Evolutionary conservation across 345 rosid species (phyloP), one percentile per base, ranked within the genome.

Genomic region (Ailanthus altissimus): DNA sequence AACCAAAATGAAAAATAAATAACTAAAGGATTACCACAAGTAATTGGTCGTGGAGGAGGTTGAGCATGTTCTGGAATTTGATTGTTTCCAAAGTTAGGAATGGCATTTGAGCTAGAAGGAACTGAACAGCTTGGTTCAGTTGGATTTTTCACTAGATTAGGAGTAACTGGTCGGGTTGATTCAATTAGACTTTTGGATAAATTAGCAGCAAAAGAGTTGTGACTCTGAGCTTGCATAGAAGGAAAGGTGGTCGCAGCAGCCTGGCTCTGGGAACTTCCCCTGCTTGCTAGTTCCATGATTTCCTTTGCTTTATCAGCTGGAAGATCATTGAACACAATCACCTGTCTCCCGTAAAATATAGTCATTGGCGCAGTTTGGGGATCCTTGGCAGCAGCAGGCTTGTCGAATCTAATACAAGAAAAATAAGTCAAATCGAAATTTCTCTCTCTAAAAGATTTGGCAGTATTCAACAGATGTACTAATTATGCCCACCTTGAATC

Each of bases 241-340:
- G 88, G 60, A 51, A 36, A 78, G 50, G 67, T 74, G 67, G 51
- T 36, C 2, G 38, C n/a, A 10, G 83, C 75, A 49, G 77, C 67
- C 71, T 68, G 74, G 78, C 45, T 79, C 70, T 57, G 87, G 49
- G 83, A 68, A 81, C 85, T 77, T 64, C 88, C 91, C 75, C 77
- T 80, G 85, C 85, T 80, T 0, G 94, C 97, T 57, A 95, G 74
- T 75, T 61, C 72, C 90, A 95, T 89, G 73, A 95, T 79, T 80
- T 95, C 90, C 77, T 89, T 90, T 0, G 98, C 99, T 82, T 91
- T 92, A 25, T 92, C 92, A 47, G 91, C 90, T 3, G 96, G 88
- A 57, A 93, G 89, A 72, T 92, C 91, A 12, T 93, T 77, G 79
- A 92, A 89, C 57, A 89, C 96, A 47, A 92, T 81, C 76, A 93